phyloP scores from a whole-genome alignment of 768 basidiomycete genomes.

The Mycena indigotica region DNA sequence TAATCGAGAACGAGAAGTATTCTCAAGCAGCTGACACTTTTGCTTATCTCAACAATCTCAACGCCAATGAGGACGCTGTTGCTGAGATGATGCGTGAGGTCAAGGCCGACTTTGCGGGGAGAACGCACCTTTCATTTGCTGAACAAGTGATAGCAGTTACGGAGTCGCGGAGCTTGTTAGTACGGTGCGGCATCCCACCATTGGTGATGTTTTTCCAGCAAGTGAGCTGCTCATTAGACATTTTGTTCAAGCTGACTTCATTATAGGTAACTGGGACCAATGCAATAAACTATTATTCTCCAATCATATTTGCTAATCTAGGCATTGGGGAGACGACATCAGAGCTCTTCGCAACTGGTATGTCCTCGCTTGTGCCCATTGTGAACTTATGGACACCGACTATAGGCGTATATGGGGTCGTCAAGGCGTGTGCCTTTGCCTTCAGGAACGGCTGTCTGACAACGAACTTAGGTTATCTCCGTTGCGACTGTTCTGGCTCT shows the following conservation, averaged over 20 bases:
- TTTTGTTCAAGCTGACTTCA: not conserved
- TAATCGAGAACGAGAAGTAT: conserved; percentile 48
- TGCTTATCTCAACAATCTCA: conserved; percentile 37
- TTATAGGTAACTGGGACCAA: conserved; percentile 57
- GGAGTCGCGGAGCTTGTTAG: conserved; percentile 42
- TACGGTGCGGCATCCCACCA: conserved; percentile 49
- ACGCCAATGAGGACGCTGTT: conserved; percentile 38
- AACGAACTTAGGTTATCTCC: conserved; percentile 36
- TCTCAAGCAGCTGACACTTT: conserved; percentile 43
- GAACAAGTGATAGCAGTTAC: conserved; percentile 46
- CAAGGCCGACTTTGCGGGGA: conserved; percentile 49
- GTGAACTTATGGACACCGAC: too few relatives aligned
- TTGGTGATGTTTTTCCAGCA: conserved; percentile 50
- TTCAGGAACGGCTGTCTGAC: conserved; percentile 15
- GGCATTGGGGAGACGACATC: conserved; percentile 47
- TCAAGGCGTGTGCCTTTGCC: conserved; percentile 28
- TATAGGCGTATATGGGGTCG: conserved; percentile 37
- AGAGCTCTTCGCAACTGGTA: conserved; percentile 53
- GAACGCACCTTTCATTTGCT: conserved; percentile 34
- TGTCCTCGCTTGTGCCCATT: too few relatives aligned
- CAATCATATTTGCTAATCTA: conserved; percentile 45
- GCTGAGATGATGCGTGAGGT: conserved; percentile 46
- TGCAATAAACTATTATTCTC: conserved; percentile 52
- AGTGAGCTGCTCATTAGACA: conserved; percentile 7
- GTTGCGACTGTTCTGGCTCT: conserved; percentile 44